phyloP scores from a whole-genome alignment of 2,329 filamentous ascomycete genomes.

The Aureobasidium mangrovei region DNA sequence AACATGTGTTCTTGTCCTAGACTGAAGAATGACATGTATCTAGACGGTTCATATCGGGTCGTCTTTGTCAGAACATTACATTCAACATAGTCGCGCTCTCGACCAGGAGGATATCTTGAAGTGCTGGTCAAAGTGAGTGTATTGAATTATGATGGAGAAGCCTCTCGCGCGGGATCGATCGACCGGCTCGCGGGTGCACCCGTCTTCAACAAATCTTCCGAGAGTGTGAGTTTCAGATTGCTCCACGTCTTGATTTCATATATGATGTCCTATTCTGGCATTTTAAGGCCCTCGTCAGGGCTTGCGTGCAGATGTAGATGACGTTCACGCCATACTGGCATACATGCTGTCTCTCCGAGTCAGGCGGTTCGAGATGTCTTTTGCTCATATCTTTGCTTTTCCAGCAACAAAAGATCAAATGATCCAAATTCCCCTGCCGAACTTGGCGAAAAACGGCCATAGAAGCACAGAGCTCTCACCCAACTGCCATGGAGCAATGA shows the following conservation, averaged over 20 bases:
- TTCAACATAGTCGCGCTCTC: no score
- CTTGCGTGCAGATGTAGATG: neutral
- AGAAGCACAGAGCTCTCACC: neutral
- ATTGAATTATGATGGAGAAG: no score
- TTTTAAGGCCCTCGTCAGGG: neutral
- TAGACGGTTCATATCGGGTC: no score
- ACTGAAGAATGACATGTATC: no score
- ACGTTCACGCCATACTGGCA: neutral
- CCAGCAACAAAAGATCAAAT: neutral
- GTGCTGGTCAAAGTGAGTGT: no score
- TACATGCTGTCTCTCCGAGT: neutral
- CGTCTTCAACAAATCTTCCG: no score
- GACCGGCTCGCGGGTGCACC: no score
- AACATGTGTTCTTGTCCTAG: no score
- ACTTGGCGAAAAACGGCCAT: slow-evolving; percentile 6
- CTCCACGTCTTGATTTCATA: neutral
- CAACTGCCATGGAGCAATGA: neutral
- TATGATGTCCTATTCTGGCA: neutral
- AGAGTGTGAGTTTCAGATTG: neutral
- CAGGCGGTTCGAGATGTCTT: neutral
- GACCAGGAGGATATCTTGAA: no score
- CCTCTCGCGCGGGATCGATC: no score
- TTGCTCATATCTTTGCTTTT: neutral
- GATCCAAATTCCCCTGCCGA: neutral
- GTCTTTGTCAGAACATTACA: no score